A percentile compares a stretch with the other conserved stretches of the same genome.
These are phyloP conservation scores for Helianthus annuus DNA, from an alignment of 129 eudicot species.

Conservation along the genomic window HanXRQr2.0-SUNRISE NC_035435.2:63412204-63412703, in stretches of 20 bases:
- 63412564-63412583: background rate
- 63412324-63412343: background rate
- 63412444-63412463: background rate
- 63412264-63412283: slow-evolving; percentile 51
- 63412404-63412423: background rate
- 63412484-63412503: background rate
- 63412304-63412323: slow-evolving; percentile 55
- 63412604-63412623: background rate
- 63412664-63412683: no score
- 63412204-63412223: slow-evolving; percentile 71
- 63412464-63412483: background rate
- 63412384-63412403: background rate
- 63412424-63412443: background rate
- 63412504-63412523: background rate
- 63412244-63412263: slow-evolving; percentile 49
- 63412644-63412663: background rate
- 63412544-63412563: background rate
- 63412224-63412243: slow-evolving; percentile 22
- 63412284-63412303: slow-evolving; percentile 56
- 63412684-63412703: no score
- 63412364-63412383: background rate
- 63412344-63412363: background rate
- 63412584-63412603: background rate
- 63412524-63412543: background rate
- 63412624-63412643: background rate